These are phyloP conservation scores for Kazachstania sp. DNA, from an alignment of 1,139 yeast genomes.

Conservation along the genomic window DNA sequence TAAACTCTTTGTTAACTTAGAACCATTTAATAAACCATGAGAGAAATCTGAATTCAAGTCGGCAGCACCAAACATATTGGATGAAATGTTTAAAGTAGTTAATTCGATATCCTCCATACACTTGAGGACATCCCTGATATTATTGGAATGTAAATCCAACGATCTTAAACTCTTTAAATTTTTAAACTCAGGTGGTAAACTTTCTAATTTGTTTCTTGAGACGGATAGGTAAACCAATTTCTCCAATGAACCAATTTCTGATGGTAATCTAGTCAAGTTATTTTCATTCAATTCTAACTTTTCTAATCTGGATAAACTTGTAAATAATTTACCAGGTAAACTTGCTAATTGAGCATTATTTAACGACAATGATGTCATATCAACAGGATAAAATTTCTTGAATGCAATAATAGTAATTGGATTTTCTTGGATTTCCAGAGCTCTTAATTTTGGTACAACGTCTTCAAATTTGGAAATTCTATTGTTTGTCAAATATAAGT, in stretches of 20 bases:
- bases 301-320: slow-evolving; percentile 58
- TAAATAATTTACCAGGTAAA: slow-evolving; percentile 56
- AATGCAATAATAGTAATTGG: slow-evolving; percentile 73
- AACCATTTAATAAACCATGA: slow-evolving; percentile 17
- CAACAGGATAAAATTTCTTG: slow-evolving; percentile 46
- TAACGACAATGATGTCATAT: slow-evolving; percentile 64
- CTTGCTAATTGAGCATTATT: slow-evolving; percentile 76
- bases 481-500: slow-evolving; percentile 69
- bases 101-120: slow-evolving; percentile 60
- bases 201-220: slow-evolving; percentile 65
- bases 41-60: slow-evolving; percentile 19
- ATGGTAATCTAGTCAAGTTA: slow-evolving; percentile 71
- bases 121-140: slow-evolving; percentile 60
- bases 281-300: slow-evolving; percentile 72
- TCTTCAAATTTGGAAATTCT: slow-evolving; percentile 64
- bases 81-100: slow-evolving; percentile 62
- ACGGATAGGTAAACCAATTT: slow-evolving; percentile 60
- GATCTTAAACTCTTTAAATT: slow-evolving; percentile 50
- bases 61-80: slow-evolving; percentile 53
- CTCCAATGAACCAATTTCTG: slow-evolving; percentile 51
- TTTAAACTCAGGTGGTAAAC: slow-evolving; percentile 64
- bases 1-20: slow-evolving; percentile 46
- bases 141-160: slow-evolving; percentile 81
- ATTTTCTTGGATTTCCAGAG: slow-evolving; percentile 54
- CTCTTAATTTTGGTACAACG: slow-evolving; percentile 48